Percentiles rank a stretch among this genome's conserved stretches.
Evolutionary conservation across 768 basidiomycete species (phyloP).

Genomic region (Russula ochroleuca): DNA sequence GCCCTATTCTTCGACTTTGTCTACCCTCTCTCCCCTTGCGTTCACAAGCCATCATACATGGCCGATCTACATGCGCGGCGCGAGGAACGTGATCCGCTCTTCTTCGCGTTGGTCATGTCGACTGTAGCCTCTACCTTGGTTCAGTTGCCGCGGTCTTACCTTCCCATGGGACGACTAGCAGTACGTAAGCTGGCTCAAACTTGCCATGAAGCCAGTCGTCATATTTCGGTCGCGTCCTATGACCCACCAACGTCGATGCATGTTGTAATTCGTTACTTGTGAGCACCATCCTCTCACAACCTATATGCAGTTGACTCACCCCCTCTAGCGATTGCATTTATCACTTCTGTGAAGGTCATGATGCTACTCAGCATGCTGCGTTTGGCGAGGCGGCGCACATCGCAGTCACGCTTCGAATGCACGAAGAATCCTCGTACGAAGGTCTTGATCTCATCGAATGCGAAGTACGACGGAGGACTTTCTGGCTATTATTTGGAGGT

Average conservation of each 20-base stretch:
- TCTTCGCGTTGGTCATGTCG: conserved; percentile 87
- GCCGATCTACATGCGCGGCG: conserved; percentile 75
- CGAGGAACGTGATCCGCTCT: conserved; percentile 85
- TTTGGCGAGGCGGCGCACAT: conserved; percentile 86
- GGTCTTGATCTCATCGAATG: conserved; percentile 82
- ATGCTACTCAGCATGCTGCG: conserved; percentile 81
- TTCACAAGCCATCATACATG: conserved; percentile 90
- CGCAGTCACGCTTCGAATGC: conserved; percentile 76
- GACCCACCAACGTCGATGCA: conserved; percentile 82
- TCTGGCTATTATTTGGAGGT: conserved; percentile 91
- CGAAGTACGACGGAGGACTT: conserved; percentile 78
- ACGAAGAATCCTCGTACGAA: conserved; percentile 81
- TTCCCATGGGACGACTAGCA: conserved; percentile 79
- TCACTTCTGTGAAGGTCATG: conserved; percentile 85
- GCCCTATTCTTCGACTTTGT: conserved; percentile 92
- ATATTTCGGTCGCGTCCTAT: conserved; percentile 74
- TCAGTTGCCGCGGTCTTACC: conserved; percentile 82
- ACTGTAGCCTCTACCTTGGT: conserved; percentile 84
- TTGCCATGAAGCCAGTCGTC: conserved; percentile 77
- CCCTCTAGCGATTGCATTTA: conserved; percentile 67
- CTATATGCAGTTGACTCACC: conserved; percentile 13
- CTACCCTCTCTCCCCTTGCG: conserved; percentile 83
- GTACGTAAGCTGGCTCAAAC: conserved; percentile 82
- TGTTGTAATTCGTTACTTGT: conserved; percentile 88
- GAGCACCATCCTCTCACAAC: conserved; percentile 34